A percentile compares a stretch with the other conserved stretches of the same genome.
Conservation (phyloP, 2,329 filamentous ascomycete genomes). For the Fusarium graminum region DNA sequence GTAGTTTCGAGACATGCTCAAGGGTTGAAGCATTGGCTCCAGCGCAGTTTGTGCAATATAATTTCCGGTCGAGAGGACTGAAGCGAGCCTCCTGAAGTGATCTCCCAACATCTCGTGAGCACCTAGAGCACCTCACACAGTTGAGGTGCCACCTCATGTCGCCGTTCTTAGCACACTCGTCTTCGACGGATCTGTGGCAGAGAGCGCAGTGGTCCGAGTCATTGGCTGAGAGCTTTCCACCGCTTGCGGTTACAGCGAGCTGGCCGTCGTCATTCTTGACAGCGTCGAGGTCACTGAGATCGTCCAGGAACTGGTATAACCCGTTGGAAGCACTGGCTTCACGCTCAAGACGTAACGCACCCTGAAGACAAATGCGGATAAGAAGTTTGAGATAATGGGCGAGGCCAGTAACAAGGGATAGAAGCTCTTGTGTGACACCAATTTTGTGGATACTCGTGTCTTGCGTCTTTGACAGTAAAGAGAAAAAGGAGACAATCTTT, state of each 20-base stretch:
- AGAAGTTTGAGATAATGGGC: constrained; percentile 98
- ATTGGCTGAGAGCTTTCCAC: constrained; percentile 76
- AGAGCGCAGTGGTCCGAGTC: constrained; percentile 86
- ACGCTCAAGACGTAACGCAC: constrained; percentile 89
- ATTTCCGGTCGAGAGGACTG: constrained; percentile 74
- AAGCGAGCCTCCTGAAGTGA: constrained; percentile 78
- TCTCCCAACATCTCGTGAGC: constrained; percentile 74
- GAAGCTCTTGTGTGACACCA: constrained; percentile 95
- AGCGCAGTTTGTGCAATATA: constrained; percentile 79
- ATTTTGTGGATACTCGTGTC: constrained; percentile 90
- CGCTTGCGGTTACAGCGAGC: constrained; percentile 74
- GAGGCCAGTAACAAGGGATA: constrained; percentile 95
- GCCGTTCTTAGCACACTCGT: constrained; percentile 84
- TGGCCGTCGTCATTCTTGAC: constrained; percentile 78
- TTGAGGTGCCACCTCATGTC: constrained; percentile 86
- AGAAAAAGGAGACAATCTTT: constrained; percentile 98
- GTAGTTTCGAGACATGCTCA: constrained; percentile 82
- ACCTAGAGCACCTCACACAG: constrained; percentile 82
- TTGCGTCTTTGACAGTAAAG: constrained; percentile 92
- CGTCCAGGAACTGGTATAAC: constrained; percentile 84
- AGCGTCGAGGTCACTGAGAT: constrained; percentile 85
- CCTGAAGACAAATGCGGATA: constrained; percentile 96
- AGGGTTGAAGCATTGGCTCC: constrained; percentile 69
- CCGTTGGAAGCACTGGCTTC: constrained; percentile 81
- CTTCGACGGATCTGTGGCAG: constrained; percentile 91